A percentile compares a stretch with the other conserved stretches of the same genome.
phyloP scores from a whole-genome alignment of 495 filamentous ascomycete species.

The Aspergillus homomorphus region DNA sequence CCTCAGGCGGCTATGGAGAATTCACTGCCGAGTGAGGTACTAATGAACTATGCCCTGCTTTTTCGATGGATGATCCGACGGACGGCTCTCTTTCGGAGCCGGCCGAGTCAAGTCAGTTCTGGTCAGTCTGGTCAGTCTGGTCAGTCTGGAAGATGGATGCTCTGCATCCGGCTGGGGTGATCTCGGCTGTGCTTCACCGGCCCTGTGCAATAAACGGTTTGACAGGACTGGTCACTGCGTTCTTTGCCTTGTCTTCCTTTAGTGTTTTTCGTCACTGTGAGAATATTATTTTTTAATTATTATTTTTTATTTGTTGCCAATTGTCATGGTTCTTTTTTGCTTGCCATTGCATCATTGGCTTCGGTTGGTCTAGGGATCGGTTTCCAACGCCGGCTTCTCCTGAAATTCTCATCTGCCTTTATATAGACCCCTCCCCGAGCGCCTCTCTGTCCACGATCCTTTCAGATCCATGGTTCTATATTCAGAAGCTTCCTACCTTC shows the following conservation, averaged over 20 bases:
- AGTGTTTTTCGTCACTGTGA: conserved; percentile 11
- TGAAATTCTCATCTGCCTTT: conserved; percentile 7
- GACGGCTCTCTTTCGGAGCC: conserved; percentile 30
- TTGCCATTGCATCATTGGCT: conserved; percentile 16
- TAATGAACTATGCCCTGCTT: conserved; percentile 5
- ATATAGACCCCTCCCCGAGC: conserved; percentile 12
- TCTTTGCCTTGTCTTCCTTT: conserved; percentile 6
- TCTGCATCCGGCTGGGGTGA: conserved; percentile 29
- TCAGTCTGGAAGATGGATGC: conserved; percentile 5
- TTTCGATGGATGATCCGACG: conserved; percentile 4
- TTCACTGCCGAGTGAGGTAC: background rate
- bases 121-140: no score
- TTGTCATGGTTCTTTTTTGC: conserved; percentile 4
- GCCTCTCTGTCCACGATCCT: background rate
- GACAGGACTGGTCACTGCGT: conserved; percentile 7
- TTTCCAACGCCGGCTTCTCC: background rate
- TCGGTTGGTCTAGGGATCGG: conserved; percentile 3
- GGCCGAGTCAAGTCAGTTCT: conserved; percentile 20
- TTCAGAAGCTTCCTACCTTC: conserved; percentile 3
- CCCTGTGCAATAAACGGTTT: conserved; percentile 7
- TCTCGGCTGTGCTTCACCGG: conserved; percentile 31
- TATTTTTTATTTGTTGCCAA: background rate
- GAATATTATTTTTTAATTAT: conserved; percentile 7
- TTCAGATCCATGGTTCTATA: conserved; percentile 18
- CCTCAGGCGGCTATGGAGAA: background rate